These are phyloP conservation scores for Podosphaera aphanis DNA, from an alignment of 2,329 filamentous ascomycete species.

Conservation along the genomic window DNA sequence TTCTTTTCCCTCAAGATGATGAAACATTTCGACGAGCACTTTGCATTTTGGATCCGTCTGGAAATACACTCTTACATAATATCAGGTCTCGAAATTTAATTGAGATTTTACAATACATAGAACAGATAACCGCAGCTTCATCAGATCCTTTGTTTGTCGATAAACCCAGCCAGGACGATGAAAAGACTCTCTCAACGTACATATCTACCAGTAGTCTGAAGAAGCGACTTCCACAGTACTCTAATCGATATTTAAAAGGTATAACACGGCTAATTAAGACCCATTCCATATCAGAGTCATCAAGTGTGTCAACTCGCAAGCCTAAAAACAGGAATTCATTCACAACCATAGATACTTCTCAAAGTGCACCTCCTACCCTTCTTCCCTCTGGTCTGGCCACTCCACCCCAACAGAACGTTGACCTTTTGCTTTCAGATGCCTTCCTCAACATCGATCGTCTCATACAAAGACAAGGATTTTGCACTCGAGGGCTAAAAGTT, in stretches of 20 bases:
- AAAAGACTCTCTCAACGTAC: slow-evolving; percentile 2
- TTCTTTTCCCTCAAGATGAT: slow-evolving; percentile 6
- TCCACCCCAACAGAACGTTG: neutral
- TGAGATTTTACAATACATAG: slow-evolving; percentile 5
- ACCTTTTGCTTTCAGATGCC: slow-evolving; percentile 1
- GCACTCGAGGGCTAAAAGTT: slow-evolving; percentile 2
- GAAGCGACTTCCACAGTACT: slow-evolving; percentile 2
- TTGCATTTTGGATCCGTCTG: slow-evolving; percentile 6
- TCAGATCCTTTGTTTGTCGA: neutral
- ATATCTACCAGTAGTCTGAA: slow-evolving; percentile 2
- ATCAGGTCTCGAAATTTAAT: slow-evolving; percentile 5
- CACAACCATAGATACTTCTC: neutral
- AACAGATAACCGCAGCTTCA: slow-evolving; percentile 2
- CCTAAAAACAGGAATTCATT: neutral
- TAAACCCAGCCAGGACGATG: neutral
- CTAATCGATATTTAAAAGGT: slow-evolving; percentile 2
- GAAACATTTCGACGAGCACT: slow-evolving; percentile 5
- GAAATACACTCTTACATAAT: slow-evolving; percentile 7
- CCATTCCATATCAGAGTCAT: slow-evolving; percentile 2
- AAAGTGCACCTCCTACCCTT: neutral
- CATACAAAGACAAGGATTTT: slow-evolving; percentile 2
- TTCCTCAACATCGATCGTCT: slow-evolving; percentile 2
- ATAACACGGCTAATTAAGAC: slow-evolving; percentile 1
- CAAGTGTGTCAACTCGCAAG: neutral
- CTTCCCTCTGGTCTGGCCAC: neutral